These are phyloP conservation scores for Boletus rubroflammeus DNA, from an alignment of 768 basidiomycete species.

Conservation along the genomic window DNA sequence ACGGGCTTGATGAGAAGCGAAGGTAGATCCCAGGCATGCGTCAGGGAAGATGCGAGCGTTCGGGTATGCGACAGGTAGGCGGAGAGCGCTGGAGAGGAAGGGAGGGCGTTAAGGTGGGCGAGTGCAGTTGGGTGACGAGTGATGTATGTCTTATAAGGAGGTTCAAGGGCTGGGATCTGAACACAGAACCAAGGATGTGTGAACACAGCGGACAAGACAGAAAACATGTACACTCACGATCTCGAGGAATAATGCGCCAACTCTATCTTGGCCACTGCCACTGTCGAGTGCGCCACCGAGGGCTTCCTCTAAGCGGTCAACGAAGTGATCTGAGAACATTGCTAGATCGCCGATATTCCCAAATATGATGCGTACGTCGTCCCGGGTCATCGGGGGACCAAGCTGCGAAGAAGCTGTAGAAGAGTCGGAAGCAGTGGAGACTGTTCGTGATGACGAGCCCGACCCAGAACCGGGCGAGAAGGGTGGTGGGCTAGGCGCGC, in stretches of 20 bases:
- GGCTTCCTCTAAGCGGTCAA: slow-evolving; percentile 60
- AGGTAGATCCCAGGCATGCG: slow-evolving; percentile 89
- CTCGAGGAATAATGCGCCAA: slow-evolving; percentile 68
- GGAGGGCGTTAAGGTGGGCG: slow-evolving; percentile 54
- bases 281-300: slow-evolving; percentile 60
- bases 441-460: slow-evolving; percentile 38
- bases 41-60: slow-evolving; percentile 62
- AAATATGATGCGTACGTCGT: slow-evolving; percentile 72
- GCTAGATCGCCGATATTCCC: slow-evolving; percentile 75
- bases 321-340: slow-evolving; percentile 62
- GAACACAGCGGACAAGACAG: neutral
- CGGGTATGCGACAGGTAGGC: slow-evolving; percentile 67
- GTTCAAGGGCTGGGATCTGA: slow-evolving; percentile 68
- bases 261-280: slow-evolving; percentile 62
- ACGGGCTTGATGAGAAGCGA: slow-evolving; percentile 97
- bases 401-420: slow-evolving; percentile 47
- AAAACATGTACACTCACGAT: slow-evolving; percentile 46
- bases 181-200: neutral
- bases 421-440: slow-evolving; percentile 44
- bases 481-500: slow-evolving; percentile 23
- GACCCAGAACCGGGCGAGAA: slow-evolving; percentile 35
- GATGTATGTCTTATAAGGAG: slow-evolving; percentile 76
- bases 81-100: slow-evolving; percentile 43
- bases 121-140: slow-evolving; percentile 75
- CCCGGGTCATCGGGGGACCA: slow-evolving; percentile 62